Base-by-base conservation (phyloP, 495 filamentous ascomycete species). In the Neohortaea acidophila region DNA sequence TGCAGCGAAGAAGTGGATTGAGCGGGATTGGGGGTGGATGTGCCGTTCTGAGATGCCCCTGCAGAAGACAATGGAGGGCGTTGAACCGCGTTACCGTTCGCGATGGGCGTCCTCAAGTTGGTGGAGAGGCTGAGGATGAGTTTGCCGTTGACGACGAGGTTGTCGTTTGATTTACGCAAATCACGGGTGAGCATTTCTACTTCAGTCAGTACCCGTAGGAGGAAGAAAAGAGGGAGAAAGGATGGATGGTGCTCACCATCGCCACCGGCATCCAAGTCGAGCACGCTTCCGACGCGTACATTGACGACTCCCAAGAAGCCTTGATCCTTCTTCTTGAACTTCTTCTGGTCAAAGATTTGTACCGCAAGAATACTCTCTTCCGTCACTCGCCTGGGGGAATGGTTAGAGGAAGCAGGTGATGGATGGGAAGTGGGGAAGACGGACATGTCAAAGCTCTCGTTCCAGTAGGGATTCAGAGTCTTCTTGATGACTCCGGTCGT, bases 251-350 rank as follows among this genome's bases (percentile, higher is more conserved):
- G 65, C 73, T 47, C 73, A 97, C 89, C 85, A 65, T 97, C 89
- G 41, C 83, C 81, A 28, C 84, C 86, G 45, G 80, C 72, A 38
- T 78, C 75, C 43, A 97, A 59, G 56, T 94, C 89, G 36, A 97
- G 81, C 25, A 86, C 79, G 66, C 84, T 81, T 41, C 89, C 91
- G 39, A 96, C 79, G 36, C 84, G 79, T 41, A 96, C 79, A 57
- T 97, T 97, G 49, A 97, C 94, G 25, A 97, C 89, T 25, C 89
- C 89, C 15, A 97, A 72, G 51, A 97, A 97, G 1, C 89, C 89
- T 57, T 97, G 89, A 52, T 96, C 89, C 81, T 96, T 97, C 71
- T 97, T 97, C 66, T 97, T 97, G 67, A 96, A 97, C 60, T 97
- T 97, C 67, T 94, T 96, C 59, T 97, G 89, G 57, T 97, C 89